Conservation (phyloP, 208 protist species). For the Angomonas deanei region DNA sequence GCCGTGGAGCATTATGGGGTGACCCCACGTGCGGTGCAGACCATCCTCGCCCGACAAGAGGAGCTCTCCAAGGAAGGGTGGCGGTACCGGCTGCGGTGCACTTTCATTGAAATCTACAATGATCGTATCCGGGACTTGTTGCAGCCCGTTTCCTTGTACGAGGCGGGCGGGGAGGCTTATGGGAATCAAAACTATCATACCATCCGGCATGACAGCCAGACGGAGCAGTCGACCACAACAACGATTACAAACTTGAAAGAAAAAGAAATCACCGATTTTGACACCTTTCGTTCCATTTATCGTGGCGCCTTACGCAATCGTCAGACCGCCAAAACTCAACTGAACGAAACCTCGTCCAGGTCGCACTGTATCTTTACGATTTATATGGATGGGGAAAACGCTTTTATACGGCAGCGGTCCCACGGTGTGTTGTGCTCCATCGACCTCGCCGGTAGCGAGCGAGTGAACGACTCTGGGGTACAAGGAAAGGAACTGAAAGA, state of each 20-base stretch:
- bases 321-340: conserved; percentile 67
- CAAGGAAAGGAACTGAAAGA: conserved; percentile 85
- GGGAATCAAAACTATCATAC: conserved; percentile 45
- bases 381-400: conserved; percentile 62
- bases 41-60: conserved; percentile 61
- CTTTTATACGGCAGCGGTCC: conserved; percentile 61
- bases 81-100: conserved; percentile 65
- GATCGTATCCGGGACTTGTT: conserved; percentile 85
- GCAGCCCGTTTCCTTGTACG: conserved; percentile 61
- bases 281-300: conserved; percentile 67
- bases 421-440: conserved; percentile 82
- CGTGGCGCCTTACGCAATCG: conserved; percentile 54
- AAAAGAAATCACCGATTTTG: conserved; percentile 29
- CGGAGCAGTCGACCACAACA: conserved; percentile 14
- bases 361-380: conserved; percentile 90
- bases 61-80: conserved; percentile 70
- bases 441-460: conserved; percentile 93
- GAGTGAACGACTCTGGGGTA: conserved; percentile 85
- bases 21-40: conserved; percentile 75
- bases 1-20: conserved; percentile 41
- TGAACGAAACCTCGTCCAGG: conserved; percentile 88
- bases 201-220: conserved; percentile 36
- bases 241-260: conserved; percentile 61
- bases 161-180: conserved; percentile 17
- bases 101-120: conserved; percentile 92